These are phyloP conservation scores for Cornus suecica DNA, from an alignment of 148 eudicot genomes.

Conservation along the genomic window DNA sequence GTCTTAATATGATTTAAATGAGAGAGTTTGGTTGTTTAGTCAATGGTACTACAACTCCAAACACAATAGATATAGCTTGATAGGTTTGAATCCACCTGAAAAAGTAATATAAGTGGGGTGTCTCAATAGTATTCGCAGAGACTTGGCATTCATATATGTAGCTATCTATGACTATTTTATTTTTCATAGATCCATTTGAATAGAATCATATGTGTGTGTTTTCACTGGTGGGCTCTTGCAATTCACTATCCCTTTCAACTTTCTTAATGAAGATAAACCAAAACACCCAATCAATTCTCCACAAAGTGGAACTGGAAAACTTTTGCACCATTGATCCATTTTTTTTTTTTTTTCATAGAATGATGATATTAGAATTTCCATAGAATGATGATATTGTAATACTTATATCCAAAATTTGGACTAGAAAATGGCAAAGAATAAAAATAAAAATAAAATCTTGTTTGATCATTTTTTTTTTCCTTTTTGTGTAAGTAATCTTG, in stretches of 20 bases:
- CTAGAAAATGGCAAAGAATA: background rate
- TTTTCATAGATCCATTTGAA: constrained; percentile 1
- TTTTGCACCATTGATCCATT: background rate
- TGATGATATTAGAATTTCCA: background rate
- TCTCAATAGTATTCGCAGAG: constrained; percentile 14
- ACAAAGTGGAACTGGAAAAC: background rate
- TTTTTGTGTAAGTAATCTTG: background rate
- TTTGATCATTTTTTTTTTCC: too few species aligned
- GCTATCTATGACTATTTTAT: constrained; percentile 8
- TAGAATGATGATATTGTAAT: too few species aligned
- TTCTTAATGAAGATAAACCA: constrained; percentile 7
- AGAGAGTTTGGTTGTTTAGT: constrained; percentile 1
- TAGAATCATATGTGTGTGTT: background rate
- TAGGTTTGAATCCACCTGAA: constrained; percentile 11
- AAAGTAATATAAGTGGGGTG: background rate
- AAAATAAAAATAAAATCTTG: background rate
- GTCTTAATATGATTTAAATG: background rate
- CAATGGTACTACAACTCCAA: background rate
- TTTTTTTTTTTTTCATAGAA: background rate
- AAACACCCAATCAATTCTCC: background rate
- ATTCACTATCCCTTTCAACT: constrained; percentile 17
- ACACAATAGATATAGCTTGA: background rate
- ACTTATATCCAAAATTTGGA: background rate
- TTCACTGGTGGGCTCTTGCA: background rate
- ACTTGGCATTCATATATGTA: constrained; percentile 15